phyloP scores from a whole-genome alignment of 345 rosid species.

The Pugionium cornutum region DNA sequence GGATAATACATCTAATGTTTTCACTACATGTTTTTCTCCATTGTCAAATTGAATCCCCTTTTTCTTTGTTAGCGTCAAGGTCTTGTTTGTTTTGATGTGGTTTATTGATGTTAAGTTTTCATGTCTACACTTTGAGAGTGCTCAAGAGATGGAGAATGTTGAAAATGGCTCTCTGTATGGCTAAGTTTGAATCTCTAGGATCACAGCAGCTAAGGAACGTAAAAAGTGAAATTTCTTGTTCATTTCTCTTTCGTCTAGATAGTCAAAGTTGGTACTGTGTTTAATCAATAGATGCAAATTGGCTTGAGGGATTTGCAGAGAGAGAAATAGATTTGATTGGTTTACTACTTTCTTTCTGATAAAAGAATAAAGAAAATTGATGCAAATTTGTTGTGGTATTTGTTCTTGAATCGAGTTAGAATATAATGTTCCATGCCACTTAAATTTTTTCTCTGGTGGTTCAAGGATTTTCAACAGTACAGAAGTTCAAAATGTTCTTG shows the following conservation, averaged over 20 bases:
- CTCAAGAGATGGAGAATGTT: constrained; percentile 16
- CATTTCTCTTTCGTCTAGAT: constrained; percentile 16
- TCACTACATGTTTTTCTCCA: constrained; percentile 8
- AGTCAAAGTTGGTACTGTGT: constrained; percentile 16
- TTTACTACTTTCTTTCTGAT: constrained; percentile 25
- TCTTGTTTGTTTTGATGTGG: constrained; percentile 21
- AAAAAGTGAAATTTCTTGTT: constrained; percentile 29
- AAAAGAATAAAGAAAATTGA: not conserved
- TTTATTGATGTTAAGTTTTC: constrained; percentile 15
- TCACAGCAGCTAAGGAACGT: constrained; percentile 14
- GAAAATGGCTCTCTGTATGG: constrained; percentile 5
- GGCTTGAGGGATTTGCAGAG: constrained; percentile 20
- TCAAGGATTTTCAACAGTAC: too few species aligned
- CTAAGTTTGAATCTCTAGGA: constrained; percentile 21
- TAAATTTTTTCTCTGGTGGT: too few species aligned
- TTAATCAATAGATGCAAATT: constrained; percentile 25
- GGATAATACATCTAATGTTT: constrained; percentile 20
- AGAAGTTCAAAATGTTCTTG: too few species aligned
- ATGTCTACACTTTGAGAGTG: constrained; percentile 14
- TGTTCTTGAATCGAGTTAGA: too few species aligned
- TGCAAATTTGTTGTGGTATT: too few species aligned
- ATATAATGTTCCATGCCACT: too few species aligned
- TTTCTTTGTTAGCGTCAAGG: not conserved
- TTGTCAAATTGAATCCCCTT: not conserved
- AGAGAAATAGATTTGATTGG: constrained; percentile 29